A percentile compares a stretch with the other conserved stretches of the same genome.
phyloP scores from a whole-genome alignment of 495 filamentous ascomycete species.

The Achaetomiella virescens region DNA sequence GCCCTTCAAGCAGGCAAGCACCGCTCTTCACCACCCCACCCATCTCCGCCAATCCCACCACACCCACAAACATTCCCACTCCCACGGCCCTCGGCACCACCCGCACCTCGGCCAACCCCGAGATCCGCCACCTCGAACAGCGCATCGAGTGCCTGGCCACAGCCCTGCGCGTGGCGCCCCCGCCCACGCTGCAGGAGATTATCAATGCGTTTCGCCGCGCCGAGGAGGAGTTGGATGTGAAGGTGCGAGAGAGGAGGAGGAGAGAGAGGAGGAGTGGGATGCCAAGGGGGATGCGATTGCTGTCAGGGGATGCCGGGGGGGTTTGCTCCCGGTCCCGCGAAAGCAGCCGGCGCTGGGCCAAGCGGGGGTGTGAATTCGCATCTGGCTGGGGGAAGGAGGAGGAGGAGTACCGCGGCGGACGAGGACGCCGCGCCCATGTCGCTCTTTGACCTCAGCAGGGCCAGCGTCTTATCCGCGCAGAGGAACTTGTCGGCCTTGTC shows the following conservation, averaged over 20 bases:
- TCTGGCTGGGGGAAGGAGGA: slow-evolving; percentile 10
- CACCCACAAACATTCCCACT: background rate
- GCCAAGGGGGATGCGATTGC: slow-evolving; percentile 48
- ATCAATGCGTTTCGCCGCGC: slow-evolving; percentile 76
- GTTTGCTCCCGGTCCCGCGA: slow-evolving; percentile 39
- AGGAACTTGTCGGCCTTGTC: slow-evolving; percentile 44
- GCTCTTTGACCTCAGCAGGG: slow-evolving; percentile 84
- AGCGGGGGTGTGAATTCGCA: slow-evolving; percentile 15
- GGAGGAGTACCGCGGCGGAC: slow-evolving; percentile 21
- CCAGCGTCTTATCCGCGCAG: slow-evolving; percentile 65
- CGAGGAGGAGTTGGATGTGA: slow-evolving; percentile 73
- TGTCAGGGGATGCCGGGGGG: slow-evolving; percentile 52
- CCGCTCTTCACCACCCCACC: slow-evolving; percentile 43
- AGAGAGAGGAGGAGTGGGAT: slow-evolving; percentile 70
- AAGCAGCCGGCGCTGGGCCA: background rate
- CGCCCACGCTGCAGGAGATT: slow-evolving; percentile 74
- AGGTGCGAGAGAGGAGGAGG: slow-evolving; percentile 62
- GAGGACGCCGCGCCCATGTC: slow-evolving; percentile 83
- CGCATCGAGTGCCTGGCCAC: slow-evolving; percentile 86
- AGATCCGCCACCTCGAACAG: slow-evolving; percentile 66
- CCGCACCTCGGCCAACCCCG: slow-evolving; percentile 39
- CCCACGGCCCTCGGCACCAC: slow-evolving; percentile 38
- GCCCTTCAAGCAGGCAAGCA: slow-evolving; percentile 84
- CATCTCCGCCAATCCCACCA: slow-evolving; percentile 39
- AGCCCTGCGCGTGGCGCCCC: slow-evolving; percentile 73